Evolutionary conservation across 164 flowering plant genomes (phyloP).

Genomic region (Vitis amurensis): DNA sequence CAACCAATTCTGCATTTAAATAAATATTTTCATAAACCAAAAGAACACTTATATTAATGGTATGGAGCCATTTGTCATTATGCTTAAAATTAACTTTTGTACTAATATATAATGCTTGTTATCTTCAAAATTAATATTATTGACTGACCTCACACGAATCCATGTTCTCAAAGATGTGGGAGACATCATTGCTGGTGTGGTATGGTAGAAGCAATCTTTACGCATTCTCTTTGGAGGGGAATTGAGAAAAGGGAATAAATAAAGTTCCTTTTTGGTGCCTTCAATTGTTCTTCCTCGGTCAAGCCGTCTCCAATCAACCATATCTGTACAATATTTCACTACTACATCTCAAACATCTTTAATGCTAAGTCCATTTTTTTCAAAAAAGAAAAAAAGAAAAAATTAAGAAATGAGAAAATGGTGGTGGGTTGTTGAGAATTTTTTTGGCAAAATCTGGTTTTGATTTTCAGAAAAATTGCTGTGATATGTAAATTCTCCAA

Average conservation of each 20-base stretch:
- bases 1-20: slow-evolving; percentile 43
- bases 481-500: no score
- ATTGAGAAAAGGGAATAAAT: slow-evolving; percentile 55
- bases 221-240: slow-evolving; percentile 48
- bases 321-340: slow-evolving; percentile 14
- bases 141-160: slow-evolving; percentile 57
- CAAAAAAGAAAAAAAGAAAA: neutral
- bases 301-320: slow-evolving; percentile 42
- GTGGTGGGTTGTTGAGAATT: no score
- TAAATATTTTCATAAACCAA: neutral
- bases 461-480: no score
- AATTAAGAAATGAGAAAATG: no score
- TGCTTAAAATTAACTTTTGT: no score
- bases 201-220: slow-evolving; percentile 49
- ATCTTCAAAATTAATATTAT: neutral
- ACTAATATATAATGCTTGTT: no score
- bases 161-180: slow-evolving; percentile 50
- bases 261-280: slow-evolving; percentile 46
- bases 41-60: no score
- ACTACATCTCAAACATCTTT: no score
- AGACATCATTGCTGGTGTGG: slow-evolving; percentile 52
- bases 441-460: no score
- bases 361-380: neutral
- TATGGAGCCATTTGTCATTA: no score
- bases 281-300: slow-evolving; percentile 28